These are phyloP conservation scores for Yamadazyma nakazawae DNA, from an alignment of 805 yeast genomes.

Conservation along the genomic window DNA sequence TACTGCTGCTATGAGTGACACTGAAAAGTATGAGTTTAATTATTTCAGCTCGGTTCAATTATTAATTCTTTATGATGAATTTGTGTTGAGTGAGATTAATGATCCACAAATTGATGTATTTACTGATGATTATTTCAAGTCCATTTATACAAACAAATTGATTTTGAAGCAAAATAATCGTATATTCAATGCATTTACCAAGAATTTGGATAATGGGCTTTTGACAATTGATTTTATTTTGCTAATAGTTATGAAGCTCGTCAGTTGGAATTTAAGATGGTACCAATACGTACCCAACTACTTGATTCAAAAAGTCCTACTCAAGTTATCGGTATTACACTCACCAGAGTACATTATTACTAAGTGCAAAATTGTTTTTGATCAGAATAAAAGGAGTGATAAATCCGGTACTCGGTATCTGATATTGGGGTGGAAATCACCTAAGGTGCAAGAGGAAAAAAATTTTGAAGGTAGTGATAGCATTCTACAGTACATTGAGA, in stretches of 20 bases:
- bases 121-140: conserved; percentile 26
- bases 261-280: conserved; percentile 65
- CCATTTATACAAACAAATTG: conserved; percentile 31
- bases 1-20: conserved; percentile 47
- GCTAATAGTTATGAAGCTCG: conserved; percentile 41
- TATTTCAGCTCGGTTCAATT: conserved; percentile 53
- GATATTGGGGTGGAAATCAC: conserved; percentile 5
- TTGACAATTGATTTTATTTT: conserved; percentile 33
- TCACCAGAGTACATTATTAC: conserved; percentile 41
- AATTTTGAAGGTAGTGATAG: conserved; percentile 26
- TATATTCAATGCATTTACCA: conserved; percentile 17
- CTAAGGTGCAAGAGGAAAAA: conserved; percentile 8
- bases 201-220: conserved; percentile 19
- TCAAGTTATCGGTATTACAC: conserved; percentile 38
- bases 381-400: conserved; percentile 20
- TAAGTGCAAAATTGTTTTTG: conserved; percentile 37
- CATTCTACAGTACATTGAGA: conserved; percentile 29
- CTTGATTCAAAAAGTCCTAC: conserved; percentile 41
- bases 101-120: conserved; percentile 31
- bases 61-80: conserved; percentile 46
- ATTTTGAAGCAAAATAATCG: conserved; percentile 25
- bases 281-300: conserved; percentile 52
- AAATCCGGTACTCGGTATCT: neutral
- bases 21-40: conserved; percentile 58
- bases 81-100: conserved; percentile 32